Evolutionary conservation across 495 filamentous ascomycete species (phyloP).

Genomic region (Lophiotrema nucula): DNA sequence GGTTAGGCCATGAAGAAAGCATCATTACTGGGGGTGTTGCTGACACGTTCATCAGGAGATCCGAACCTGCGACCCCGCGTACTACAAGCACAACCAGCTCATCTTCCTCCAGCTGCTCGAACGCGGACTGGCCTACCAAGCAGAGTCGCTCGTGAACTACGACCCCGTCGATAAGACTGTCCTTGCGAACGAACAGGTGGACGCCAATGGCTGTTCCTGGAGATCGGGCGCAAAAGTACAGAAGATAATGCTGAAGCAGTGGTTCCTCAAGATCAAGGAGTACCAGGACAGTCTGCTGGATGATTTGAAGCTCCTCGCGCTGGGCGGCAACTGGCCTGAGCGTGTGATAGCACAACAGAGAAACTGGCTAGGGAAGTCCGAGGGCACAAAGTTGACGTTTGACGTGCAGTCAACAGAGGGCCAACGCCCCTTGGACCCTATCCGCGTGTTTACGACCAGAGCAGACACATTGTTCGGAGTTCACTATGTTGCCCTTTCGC

Average conservation of each 20-base stretch:
- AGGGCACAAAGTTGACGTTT: constrained; percentile 71
- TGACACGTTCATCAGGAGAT: too few species aligned
- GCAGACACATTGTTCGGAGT: constrained; percentile 82
- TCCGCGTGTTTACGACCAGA: constrained; percentile 81
- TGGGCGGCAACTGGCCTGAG: constrained; percentile 72
- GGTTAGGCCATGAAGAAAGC: constrained; percentile 45
- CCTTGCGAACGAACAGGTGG: constrained; percentile 88
- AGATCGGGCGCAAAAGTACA: constrained; percentile 83
- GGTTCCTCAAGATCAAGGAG: constrained; percentile 82
- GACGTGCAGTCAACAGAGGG: constrained; percentile 44
- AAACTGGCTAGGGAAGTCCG: constrained; percentile 83
- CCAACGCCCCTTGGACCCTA: constrained; percentile 28
- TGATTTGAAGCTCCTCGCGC: constrained; percentile 64
- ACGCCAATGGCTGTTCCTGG: constrained; percentile 80
- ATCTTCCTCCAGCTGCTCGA: constrained; percentile 76
- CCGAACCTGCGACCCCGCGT: constrained; percentile 75
- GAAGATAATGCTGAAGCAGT: constrained; percentile 76
- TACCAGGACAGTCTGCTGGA: constrained; percentile 72
- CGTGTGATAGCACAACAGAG: constrained; percentile 78
- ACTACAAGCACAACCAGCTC: constrained; percentile 85
- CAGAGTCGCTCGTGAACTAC: constrained; percentile 80
- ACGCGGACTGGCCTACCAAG: constrained; percentile 72
- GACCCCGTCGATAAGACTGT: constrained; percentile 89
- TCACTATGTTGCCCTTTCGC: constrained; percentile 77
- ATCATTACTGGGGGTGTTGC: neutral